These are phyloP conservation scores for Aspergillus cristatus DNA, from an alignment of 495 filamentous ascomycete species.

Conservation along the genomic window DNA sequence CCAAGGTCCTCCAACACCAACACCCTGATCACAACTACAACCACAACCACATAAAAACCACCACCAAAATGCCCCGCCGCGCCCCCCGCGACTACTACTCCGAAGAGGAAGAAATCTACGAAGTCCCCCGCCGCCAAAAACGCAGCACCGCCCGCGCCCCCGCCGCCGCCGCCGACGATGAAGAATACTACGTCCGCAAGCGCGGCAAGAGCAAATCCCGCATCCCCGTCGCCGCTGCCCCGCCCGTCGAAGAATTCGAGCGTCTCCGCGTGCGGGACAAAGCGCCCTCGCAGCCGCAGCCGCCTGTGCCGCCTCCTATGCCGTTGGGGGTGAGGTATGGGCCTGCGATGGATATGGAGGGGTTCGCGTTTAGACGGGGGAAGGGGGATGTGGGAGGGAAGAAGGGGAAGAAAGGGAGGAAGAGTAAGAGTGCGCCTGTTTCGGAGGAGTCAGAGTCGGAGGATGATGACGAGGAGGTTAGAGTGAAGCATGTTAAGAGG, in stretches of 20 bases:
- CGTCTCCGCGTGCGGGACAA: background rate
- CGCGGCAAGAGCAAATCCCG: too few relatives aligned
- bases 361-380: too few relatives aligned
- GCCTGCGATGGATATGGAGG: too few relatives aligned
- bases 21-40: too few relatives aligned
- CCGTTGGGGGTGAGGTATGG: too few relatives aligned
- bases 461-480: background rate
- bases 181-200: background rate
- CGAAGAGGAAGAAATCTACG: slow-evolving; percentile 1
- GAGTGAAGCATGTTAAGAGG: background rate
- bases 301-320: too few relatives aligned
- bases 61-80: background rate
- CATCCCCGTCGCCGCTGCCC: background rate
- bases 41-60: too few relatives aligned
- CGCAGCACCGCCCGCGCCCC: background rate
- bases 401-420: background rate
- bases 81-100: background rate
- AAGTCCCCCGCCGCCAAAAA: background rate
- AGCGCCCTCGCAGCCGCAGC: background rate
- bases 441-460: background rate
- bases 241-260: slow-evolving; percentile 1
- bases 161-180: background rate
- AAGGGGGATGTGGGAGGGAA: background rate
- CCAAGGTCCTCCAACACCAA: too few relatives aligned
- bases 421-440: background rate